Base-by-base conservation (phyloP, 176 grass and related monocot species). In the Oryza coarctata region DNA sequence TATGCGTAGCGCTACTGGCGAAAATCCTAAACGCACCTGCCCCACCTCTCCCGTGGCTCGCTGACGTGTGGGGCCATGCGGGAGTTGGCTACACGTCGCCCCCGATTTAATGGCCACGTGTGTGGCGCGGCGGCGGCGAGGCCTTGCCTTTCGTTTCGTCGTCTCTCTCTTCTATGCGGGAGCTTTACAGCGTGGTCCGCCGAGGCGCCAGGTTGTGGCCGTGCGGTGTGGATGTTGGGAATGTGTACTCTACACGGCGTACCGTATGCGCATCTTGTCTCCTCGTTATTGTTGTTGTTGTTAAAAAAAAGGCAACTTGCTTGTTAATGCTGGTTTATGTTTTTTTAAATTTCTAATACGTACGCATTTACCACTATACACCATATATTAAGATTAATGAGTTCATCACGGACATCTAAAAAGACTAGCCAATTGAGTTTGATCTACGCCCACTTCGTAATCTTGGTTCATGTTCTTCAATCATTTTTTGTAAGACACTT, bases 161-260 rank as follows among this genome's bases (percentile, higher is more conserved):
- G n/a, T n/a, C 13, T 58, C 12, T n/a, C 20, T 57, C 20, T 41
- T 23, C 8, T 31, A 9, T n/a, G 10, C 14, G 18, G 25, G 7
- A 27, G 11, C 60, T 84, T 80, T 88, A 43, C 81, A 84, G 81
- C 81, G 76, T 38, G 69, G 76, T 80, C 25, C 12, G 81, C 0
- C 61, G 49, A 74, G 86, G 47, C 45, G 75, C 80, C 68, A 90
- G 80, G 80, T 63, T 80, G 76, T 52, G 49, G 50, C 18, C 7
- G 55, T 10, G 55, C 11, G n/a, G 20, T n/a, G n/a, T n/a, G n/a
- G n/a, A n/a, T 50, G 47, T 9, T 12, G 10, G 44, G 14, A 0
- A 4, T 5, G 8, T n/a, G 12, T 30, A 35, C 41, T 6, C 11
- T 79, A 49, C 41, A 9, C n/a, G 20, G 55, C n/a, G 55, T 25